These are phyloP conservation scores for Leptographium procerum DNA, from an alignment of 2,329 filamentous ascomycete genomes.

Conservation along the genomic window DNA sequence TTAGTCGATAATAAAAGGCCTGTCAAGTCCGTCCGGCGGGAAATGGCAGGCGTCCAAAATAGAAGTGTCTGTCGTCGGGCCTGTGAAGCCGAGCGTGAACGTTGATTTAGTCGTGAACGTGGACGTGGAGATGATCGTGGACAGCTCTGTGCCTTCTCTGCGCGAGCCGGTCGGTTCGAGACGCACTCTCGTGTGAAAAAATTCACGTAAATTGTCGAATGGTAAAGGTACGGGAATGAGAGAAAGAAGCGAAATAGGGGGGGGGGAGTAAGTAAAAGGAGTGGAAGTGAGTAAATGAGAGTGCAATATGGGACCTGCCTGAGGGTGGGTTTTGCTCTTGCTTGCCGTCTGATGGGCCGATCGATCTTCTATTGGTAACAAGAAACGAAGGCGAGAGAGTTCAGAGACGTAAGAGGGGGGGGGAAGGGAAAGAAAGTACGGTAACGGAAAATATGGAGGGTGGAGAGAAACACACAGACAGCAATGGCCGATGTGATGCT, in stretches of 20 bases:
- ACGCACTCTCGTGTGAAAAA: no score
- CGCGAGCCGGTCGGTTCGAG: neutral
- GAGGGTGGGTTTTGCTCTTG: neutral
- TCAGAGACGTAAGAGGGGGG: neutral
- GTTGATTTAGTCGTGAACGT: no score
- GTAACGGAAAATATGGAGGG: neutral
- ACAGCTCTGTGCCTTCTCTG: neutral
- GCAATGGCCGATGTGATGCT: neutral
- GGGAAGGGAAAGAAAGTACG: neutral
- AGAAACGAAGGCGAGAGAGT: neutral
- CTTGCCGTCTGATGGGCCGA: neutral
- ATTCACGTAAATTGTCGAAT: neutral
- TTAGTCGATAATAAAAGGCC: neutral
- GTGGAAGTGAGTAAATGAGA: neutral
- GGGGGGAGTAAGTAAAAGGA: no score
- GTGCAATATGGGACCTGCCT: neutral
- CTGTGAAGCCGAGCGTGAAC: no score
- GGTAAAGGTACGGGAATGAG: neutral
- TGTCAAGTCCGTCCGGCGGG: conserved; percentile 11
- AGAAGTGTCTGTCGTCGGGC: no score
- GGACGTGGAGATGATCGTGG: no score
- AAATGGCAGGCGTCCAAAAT: neutral
- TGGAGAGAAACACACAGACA: neutral
- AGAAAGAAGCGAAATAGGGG: neutral
- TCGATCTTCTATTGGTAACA: neutral